phyloP scores from a whole-genome alignment of 176 grass and related monocot genomes.

The Carex kokanica region DNA sequence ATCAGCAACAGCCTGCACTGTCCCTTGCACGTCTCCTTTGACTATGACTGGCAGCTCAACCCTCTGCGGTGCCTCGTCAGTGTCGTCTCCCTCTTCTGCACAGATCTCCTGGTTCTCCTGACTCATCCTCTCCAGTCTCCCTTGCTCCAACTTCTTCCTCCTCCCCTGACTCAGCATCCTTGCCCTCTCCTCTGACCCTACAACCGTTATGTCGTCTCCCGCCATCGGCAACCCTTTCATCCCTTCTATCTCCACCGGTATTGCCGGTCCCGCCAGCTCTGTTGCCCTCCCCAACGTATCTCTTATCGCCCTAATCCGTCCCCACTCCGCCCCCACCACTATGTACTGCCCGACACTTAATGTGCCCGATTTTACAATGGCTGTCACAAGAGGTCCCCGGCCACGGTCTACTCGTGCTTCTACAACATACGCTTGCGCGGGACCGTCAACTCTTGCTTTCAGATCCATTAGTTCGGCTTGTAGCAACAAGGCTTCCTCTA shows the following conservation, averaged over 20 bases:
- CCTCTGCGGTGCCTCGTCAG: conserved; percentile 66
- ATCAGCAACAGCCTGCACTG: conserved; percentile 95
- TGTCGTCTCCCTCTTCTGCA: conserved; percentile 44
- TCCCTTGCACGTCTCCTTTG: conserved; percentile 96
- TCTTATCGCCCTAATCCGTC: conserved; percentile 73
- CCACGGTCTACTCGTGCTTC: conserved; percentile 89
- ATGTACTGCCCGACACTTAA: conserved; percentile 65
- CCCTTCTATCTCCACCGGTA: conserved; percentile 92
- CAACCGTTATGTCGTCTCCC: conserved; percentile 86
- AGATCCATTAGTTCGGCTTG: conserved; percentile 96
- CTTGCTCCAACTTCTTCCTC: conserved; percentile 78
- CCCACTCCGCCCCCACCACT: conserved; percentile 92
- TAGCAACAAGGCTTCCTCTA: conserved; percentile 91
- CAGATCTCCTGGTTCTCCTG: conserved; percentile 1
- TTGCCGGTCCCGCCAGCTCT: conserved; percentile 58
- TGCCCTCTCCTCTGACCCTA: conserved; percentile 91
- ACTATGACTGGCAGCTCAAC: conserved; percentile 85
- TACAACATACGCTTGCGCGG: conserved; percentile 79
- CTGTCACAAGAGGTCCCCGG: conserved; percentile 75
- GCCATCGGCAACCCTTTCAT: conserved; percentile 86
- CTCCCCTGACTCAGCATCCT: conserved; percentile 89
- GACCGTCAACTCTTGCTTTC: conserved; percentile 78
- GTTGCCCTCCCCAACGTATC: conserved; percentile 42
- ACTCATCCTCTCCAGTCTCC: conserved; percentile 52
- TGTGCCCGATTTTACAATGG: conserved; percentile 78